Conservation (phyloP, 805 yeast genomes). For the Yarrowia sp. region DNA sequence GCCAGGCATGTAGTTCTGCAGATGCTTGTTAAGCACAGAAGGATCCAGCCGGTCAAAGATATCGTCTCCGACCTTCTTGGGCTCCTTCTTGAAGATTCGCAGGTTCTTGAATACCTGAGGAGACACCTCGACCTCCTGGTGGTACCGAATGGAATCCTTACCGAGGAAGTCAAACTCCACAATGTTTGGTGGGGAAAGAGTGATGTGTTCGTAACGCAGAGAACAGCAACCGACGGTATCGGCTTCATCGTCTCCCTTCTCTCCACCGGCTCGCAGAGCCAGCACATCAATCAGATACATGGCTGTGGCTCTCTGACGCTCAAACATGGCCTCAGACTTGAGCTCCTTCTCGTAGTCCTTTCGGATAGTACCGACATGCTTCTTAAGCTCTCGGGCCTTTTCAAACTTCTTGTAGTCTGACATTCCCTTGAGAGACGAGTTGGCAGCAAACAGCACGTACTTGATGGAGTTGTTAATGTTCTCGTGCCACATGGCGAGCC, state of each 20-base stretch:
- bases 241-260: conserved; percentile 94
- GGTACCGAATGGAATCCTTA: conserved; percentile 88
- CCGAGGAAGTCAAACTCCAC: conserved; percentile 92
- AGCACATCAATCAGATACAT: conserved; percentile 87
- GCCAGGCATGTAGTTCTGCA: conserved; percentile 88
- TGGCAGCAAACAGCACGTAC: conserved; percentile 88
- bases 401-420: conserved; percentile 90
- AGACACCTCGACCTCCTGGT: conserved; percentile 90
- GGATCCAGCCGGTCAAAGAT: conserved; percentile 90
- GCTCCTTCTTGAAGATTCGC: conserved; percentile 79
- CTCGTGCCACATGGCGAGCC: conserved; percentile 98
- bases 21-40: conserved; percentile 71
- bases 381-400: conserved; percentile 80
- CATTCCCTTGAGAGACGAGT: conserved; percentile 84
- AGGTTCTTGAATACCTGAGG: conserved; percentile 87
- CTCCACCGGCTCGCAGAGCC: conserved; percentile 97
- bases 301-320: conserved; percentile 90
- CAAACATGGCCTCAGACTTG: conserved; percentile 72
- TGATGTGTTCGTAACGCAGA: conserved; percentile 81
- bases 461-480: conserved; percentile 79
- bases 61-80: conserved; percentile 89
- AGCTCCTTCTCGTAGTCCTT: conserved; percentile 66
- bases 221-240: conserved; percentile 99
- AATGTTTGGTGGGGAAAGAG: conserved; percentile 76
- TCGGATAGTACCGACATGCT: conserved; percentile 69